Evolutionary conservation across 441 rosid species (phyloP), one percentile per base, ranked within the genome.

Genomic region (Brassica hybrid): DNA sequence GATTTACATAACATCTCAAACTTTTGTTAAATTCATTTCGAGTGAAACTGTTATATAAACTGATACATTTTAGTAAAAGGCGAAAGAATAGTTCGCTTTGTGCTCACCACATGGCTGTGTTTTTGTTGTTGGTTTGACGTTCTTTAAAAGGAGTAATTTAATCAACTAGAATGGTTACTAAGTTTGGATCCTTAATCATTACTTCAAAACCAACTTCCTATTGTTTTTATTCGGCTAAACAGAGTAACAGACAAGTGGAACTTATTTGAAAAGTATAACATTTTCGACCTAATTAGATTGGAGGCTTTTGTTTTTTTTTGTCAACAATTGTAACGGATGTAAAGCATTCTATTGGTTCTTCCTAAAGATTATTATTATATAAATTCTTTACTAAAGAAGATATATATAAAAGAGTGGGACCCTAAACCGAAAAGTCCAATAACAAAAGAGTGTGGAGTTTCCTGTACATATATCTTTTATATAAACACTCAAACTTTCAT

Each of bases 11-110:
- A 48, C 56, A 48, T 48, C 56, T 48, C n/a, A n/a, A 6, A 8
- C 6, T 21, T 43, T 4, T 45, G 57, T 16, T 61, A n/a, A n/a
- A 7, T 30, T 61, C 3, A 7, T n/a, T 61, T n/a, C 3, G 23
- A 32, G 45, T 16, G n/a, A 65, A 63, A 63, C 21, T 63, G 67
- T 2, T n/a, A n/a, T 16, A 61, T 61, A 27, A 61, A 27, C 2
- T 61, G 65, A 27, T 58, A 38, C 50, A 1, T 23, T n/a, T 61
- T n/a, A 6, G 91, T 91, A 85, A 84, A 84, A 87, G 88, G 91
- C 88, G 85, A 87, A 87, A 84, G 92, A 90, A 88, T 89, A 87
- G 84, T 85, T 90, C 85, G 91, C 90, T 88, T 1, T 91, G 89
- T 80, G 73, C 86, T 83, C 87, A 80, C 77, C 75, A 81, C 89